phyloP scores from a whole-genome alignment of 768 basidiomycete genomes.

The Lactarius deliciosus region DNA sequence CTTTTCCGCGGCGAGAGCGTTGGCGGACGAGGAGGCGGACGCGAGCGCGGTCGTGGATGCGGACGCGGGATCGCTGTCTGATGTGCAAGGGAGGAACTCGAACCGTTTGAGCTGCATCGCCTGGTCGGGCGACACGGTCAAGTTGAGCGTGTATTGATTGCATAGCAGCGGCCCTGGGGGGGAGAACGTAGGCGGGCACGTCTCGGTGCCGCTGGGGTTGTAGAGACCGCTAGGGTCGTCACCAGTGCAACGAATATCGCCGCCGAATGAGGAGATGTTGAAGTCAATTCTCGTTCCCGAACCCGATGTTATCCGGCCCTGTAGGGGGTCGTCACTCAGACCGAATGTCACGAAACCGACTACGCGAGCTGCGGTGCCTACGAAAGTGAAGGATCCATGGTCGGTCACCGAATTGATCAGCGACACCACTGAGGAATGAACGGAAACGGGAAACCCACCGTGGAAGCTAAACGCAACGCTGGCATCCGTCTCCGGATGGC shows the following conservation, averaged over 20 bases:
- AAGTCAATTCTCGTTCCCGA: not conserved
- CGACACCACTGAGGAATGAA: not conserved
- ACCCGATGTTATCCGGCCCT: not conserved
- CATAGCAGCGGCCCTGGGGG: not conserved
- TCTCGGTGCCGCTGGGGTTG: not conserved
- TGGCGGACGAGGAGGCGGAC: not conserved
- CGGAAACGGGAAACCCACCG: conserved; percentile 2
- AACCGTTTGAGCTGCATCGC: conserved; percentile 2
- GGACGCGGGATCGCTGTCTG: not conserved
- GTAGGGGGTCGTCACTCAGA: not conserved
- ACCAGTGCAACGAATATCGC: too few relatives aligned
- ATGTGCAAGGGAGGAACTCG: not conserved
- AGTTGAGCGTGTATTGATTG: not conserved
- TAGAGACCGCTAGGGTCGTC: too few relatives aligned
- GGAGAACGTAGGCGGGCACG: not conserved
- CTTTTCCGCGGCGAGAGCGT: not conserved
- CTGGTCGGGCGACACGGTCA: not conserved
- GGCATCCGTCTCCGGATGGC: not conserved
- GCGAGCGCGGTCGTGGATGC: not conserved
- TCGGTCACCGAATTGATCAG: not conserved
- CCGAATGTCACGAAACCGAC: not conserved
- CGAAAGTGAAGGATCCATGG: not conserved
- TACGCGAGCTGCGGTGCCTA: not conserved
- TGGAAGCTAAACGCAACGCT: not conserved
- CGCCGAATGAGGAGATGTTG: too few relatives aligned